Evolutionary conservation across 2,329 filamentous ascomycete species (phyloP), one percentile per base, ranked within the genome.

Genomic region (Cladosporium sp.): DNA sequence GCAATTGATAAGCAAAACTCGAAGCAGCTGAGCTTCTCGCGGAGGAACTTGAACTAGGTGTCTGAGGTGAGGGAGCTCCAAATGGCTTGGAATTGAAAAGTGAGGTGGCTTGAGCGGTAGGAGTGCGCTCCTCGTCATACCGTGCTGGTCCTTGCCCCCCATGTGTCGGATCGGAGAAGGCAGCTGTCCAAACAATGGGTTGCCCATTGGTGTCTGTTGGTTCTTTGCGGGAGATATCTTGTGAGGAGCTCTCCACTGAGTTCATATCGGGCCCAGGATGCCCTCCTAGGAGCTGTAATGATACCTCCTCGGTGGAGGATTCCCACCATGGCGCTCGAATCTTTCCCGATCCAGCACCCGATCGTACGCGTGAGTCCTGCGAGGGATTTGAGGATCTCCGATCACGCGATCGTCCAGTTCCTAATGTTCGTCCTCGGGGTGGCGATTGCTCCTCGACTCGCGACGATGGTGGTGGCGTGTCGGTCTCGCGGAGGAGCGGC

Each of bases 221-320:
- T 10, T 52, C 41, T 44, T 54, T 55, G 36, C 28, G 61, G 8
- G 61, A 64, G 4, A 34, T 10, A 4, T 64, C 51, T 1, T n/a
- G 26, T 4, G 51, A 55, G 2, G 24, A 54, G 12, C 12, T 52
- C 41, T 64, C 28, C 21, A 10, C 26, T 14, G 51, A 26, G 36
- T 34, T 57, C 30, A 64, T 52, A 75, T 75, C 65, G 74, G 74
- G 32, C 65, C 69, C 70, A 75, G 52, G 44, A 76, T 71, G 66
- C 67, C 68, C 65, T 74, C 73, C 74, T 71, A 76, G 21, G 74
- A 76, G 68, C 73, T 74, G 74, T 74, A 72, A 57, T 74, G 74
- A 65, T 75, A 75, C 54, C 70, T 71, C 63, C 71, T 69, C 49
- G 74, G 70, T 24, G 74, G 75, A 59, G 72, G 68, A 57, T 71